Conservation (phyloP, 805 yeast genomes). For the Yarrowia sp. region DNA sequence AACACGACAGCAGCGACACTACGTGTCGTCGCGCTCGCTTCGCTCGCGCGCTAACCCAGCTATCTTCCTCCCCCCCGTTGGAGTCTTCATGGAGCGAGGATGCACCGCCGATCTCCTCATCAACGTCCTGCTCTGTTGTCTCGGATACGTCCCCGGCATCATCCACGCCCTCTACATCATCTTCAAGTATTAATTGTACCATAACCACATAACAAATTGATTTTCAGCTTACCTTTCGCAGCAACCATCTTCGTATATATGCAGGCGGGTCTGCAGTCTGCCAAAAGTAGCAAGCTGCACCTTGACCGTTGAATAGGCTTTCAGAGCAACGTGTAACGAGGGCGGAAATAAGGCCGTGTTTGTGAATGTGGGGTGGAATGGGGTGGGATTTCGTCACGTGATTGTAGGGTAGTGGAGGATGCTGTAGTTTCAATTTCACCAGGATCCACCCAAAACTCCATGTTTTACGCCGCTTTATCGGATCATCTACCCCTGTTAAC, state of each 20-base stretch:
- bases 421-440: too few species aligned
- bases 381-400: too few species aligned
- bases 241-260: background rate
- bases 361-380: too few species aligned
- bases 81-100: constrained; percentile 61
- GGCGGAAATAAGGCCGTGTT: too few species aligned
- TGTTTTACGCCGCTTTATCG: too few species aligned
- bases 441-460: too few species aligned
- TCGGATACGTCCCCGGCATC: constrained; percentile 72
- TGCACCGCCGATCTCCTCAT: constrained; percentile 50
- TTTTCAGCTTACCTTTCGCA: background rate
- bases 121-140: constrained; percentile 62
- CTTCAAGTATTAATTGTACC: constrained; percentile 29
- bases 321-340: background rate
- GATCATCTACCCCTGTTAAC: too few species aligned
- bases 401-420: too few species aligned
- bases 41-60: constrained; percentile 38
- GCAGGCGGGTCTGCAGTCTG: constrained; percentile 5
- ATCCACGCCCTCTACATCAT: constrained; percentile 41
- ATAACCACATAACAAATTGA: constrained; percentile 19
- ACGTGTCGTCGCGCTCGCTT: background rate
- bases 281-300: constrained; percentile 7
- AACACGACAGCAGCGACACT: too few species aligned
- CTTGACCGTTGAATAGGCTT: background rate
- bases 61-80: constrained; percentile 58